Evolutionary conservation across 495 filamentous ascomycete genomes (phyloP).

Genomic region (Choiromyces venosus): DNA sequence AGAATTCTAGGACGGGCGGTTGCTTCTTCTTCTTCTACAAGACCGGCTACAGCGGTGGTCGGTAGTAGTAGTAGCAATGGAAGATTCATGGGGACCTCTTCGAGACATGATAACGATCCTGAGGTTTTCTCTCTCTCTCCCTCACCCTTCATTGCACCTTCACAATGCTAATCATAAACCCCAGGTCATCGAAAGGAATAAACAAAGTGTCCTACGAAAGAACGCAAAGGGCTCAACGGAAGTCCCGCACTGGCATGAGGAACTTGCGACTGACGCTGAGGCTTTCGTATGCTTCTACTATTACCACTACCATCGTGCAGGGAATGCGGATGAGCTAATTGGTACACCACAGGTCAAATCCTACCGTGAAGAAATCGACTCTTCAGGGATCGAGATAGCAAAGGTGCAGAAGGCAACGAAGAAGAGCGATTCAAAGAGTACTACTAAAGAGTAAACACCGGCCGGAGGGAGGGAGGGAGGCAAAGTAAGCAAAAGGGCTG

Average conservation of each 20-base stretch:
- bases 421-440: constrained; percentile 29
- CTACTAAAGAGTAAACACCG: constrained; percentile 9
- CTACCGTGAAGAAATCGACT: constrained; percentile 54
- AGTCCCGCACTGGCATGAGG: constrained; percentile 39
- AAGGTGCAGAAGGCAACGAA: constrained; percentile 53
- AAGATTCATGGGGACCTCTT: constrained; percentile 5
- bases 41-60: background rate
- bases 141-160: background rate
- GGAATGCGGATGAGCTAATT: background rate
- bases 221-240: constrained; percentile 34
- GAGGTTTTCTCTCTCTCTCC: constrained; percentile 24
- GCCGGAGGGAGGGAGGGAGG: background rate
- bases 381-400: constrained; percentile 46
- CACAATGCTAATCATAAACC: background rate
- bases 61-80: background rate
- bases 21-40: background rate
- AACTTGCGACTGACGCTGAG: constrained; percentile 39
- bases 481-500: background rate
- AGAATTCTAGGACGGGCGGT: background rate
- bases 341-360: constrained; percentile 57
- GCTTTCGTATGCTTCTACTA: constrained; percentile 33
- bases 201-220: constrained; percentile 32
- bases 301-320: background rate
- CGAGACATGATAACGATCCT: constrained; percentile 38
- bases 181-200: constrained; percentile 39